Evolutionary conservation across 441 rosid species (phyloP), one percentile per base, ranked within the genome.

Genomic region (Populus hybrid): DNA sequence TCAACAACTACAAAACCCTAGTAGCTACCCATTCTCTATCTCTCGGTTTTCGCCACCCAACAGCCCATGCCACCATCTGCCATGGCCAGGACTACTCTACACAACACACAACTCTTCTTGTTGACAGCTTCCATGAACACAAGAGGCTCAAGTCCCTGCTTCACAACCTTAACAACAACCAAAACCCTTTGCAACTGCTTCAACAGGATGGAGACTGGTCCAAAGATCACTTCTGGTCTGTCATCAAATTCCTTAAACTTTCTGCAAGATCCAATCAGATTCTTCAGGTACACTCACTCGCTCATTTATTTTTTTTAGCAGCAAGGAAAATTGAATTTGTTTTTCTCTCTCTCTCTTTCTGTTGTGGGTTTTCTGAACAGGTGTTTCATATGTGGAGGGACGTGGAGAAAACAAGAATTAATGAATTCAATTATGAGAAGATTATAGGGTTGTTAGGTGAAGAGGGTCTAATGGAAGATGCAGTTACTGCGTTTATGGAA

Each of bases 351-450:
- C 46, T 75, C 76, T 77, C 64, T 69, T 70, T 57, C 63, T 57
- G 63, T 20, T 57, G 63, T 36, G 16, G 77, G 23, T 28, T 78
- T 5, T 71, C 67, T 83, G 50, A 14, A 59, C 84, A 93, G 94
- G 88, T 93, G 38, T 91, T 90, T 87, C 83, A 88, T 82, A 74
- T 81, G 86, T 91, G 97, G 94, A 90, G 84, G 87, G 78, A 72
- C 30, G 74, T 81, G 38, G 91, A 89, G 40, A 79, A 67, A 42
- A 87, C 88, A 0, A 79, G 94, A 77, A 79, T 82, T 76, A 90
- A 70, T 79, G 89, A 84, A 64, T 69, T 80, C 68, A 89, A 89
- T 77, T 92, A 85, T 71, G 89, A 90, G 83, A 90, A 72, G 87
- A 85, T 92, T 79, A 85, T 89, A 34, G 84, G 74, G 79, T 66